A percentile compares a stretch with the other conserved stretches of the same genome.
Conservation (phyloP, 1,139 yeast genomes). For the Saccharomyces hybrid region DNA sequence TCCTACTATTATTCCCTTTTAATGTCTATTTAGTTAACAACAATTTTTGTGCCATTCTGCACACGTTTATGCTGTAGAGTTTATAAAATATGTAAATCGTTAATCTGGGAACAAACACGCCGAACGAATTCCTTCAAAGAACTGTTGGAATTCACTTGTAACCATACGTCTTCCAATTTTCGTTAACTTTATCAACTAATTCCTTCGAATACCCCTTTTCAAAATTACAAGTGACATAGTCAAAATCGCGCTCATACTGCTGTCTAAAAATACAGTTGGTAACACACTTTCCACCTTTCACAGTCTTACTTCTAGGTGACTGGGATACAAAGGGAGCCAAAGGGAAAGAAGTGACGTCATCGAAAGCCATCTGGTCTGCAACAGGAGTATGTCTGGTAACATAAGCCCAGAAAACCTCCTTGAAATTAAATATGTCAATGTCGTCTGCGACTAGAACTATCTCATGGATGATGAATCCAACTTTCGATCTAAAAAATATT, state of each 20-base stretch:
- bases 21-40: no score
- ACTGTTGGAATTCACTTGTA: slow-evolving; percentile 1
- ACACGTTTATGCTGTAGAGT: no score
- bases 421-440: slow-evolving; percentile 21
- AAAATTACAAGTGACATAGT: slow-evolving; percentile 13
- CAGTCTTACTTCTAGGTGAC: slow-evolving; percentile 11
- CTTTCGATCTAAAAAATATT: slow-evolving; percentile 10
- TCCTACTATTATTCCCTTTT: no score
- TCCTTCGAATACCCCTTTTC: slow-evolving; percentile 9
- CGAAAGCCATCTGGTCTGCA: slow-evolving; percentile 16
- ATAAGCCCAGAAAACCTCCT: slow-evolving; percentile 23
- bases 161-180: slow-evolving; percentile 11
- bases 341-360: slow-evolving; percentile 15
- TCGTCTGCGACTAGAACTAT: slow-evolving; percentile 23
- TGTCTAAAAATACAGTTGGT: slow-evolving; percentile 19
- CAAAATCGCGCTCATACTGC: slow-evolving; percentile 11
- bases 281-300: slow-evolving; percentile 22
- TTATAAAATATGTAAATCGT: no score
- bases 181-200: slow-evolving; percentile 7
- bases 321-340: slow-evolving; percentile 22
- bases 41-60: no score
- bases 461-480: slow-evolving; percentile 16
- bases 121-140: no score
- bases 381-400: slow-evolving; percentile 23
- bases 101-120: no score